Evolutionary conservation across 495 filamentous ascomycete species (phyloP), one percentile per base, ranked within the genome.

Genomic region (Hypoxylon intermedium): DNA sequence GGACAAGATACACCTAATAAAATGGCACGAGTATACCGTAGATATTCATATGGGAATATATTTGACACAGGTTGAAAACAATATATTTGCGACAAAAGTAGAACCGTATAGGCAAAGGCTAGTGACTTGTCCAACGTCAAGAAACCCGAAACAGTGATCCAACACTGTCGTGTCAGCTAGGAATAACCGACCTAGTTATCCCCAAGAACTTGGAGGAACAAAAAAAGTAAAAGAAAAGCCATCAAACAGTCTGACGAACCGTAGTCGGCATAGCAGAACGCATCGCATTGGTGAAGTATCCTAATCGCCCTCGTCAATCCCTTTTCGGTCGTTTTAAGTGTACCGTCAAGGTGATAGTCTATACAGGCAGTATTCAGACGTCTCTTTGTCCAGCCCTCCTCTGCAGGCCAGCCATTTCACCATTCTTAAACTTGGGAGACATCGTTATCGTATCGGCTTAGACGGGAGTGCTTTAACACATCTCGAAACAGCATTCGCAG

Each of bases 401-500:
- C 51, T 50, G 9, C 36, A 20, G 26, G 42, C 24, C 24, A 23
- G 19, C 38, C 55, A 42, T 56, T 42, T 31, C 40, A 18, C 56
- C 46, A 2, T 26, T 15, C 30, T 52, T 28, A 28, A 2, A 5
- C 34, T 15, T 37, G 5, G 2, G 2, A 15, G 48, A 26, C 21
- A 38, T 53, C 55, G 34, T 65, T 46, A 56, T 65, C 50, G 47
- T 50, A 51, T 59, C 38, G 49, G 44, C 18, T 50, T 31, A 33
- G 46, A 26, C 5, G 16, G 15, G 36, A 13, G 9, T 18, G n/a
- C 23, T 49, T 76, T 60, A 76, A 51, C 65, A 83, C 59, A 81
- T 84, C 58, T 83, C 79, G 60, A 81, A 77, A 56, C 77, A 84
- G 73, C 87, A 88, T 64, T 89, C 85, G 68, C 80, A 79, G 70